Evolutionary conservation across 2,329 filamentous ascomycete genomes (phyloP).

Genomic region (Leptosphaerulina australis): DNA sequence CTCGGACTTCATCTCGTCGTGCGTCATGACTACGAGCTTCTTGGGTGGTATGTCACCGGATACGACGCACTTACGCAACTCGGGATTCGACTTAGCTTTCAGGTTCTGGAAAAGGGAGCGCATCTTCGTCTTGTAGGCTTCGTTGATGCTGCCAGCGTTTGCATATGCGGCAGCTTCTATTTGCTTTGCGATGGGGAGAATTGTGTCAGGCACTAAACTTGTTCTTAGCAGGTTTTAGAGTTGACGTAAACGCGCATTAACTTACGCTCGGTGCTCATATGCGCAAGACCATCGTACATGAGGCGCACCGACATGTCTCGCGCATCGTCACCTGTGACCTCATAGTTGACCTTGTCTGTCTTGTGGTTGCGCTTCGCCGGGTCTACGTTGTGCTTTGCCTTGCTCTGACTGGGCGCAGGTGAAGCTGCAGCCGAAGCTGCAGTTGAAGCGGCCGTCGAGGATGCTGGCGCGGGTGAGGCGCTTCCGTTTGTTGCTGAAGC

Average conservation of each 20-base stretch:
- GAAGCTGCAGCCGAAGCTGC: constrained; percentile 52
- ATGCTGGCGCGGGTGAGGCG: constrained; percentile 43
- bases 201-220: constrained; percentile 61
- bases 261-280: constrained; percentile 64
- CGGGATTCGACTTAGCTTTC: constrained; percentile 86
- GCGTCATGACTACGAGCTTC: constrained; percentile 82
- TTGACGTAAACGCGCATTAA: background rate
- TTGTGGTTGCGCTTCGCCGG: constrained; percentile 82
- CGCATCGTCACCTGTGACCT: constrained; percentile 72
- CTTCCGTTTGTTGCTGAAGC: constrained; percentile 31
- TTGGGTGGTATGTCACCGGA: constrained; percentile 72
- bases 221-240: background rate
- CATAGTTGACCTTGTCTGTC: constrained; percentile 78
- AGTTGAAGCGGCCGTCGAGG: constrained; percentile 51
- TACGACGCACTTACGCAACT: constrained; percentile 77
- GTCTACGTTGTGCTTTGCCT: constrained; percentile 61
- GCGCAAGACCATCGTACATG: constrained; percentile 89
- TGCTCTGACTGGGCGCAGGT: constrained; percentile 58
- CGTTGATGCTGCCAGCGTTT: constrained; percentile 70
- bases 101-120: constrained; percentile 93
- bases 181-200: constrained; percentile 70
- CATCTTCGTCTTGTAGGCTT: constrained; percentile 84
- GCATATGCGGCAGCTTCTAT: constrained; percentile 79
- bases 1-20: constrained; percentile 88
- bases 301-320: constrained; percentile 88